Conservation (phyloP, 2,329 filamentous ascomycete species). For the Aureobasidium zeae region DNA sequence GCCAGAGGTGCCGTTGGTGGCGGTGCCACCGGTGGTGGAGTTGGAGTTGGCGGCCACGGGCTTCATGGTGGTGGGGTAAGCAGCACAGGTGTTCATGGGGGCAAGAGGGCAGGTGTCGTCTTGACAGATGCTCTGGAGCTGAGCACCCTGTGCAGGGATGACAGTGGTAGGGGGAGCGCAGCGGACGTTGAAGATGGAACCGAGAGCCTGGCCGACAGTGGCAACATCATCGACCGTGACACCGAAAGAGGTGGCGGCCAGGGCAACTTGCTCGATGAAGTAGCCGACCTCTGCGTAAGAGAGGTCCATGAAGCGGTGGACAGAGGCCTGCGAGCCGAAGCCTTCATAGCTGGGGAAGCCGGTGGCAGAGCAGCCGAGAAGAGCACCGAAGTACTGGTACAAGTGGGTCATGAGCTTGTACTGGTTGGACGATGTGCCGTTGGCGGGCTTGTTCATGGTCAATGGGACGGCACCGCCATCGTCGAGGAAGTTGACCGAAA, state of each 20-base stretch:
- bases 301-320: constrained; percentile 51
- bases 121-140: constrained; percentile 50
- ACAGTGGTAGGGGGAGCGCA: constrained; percentile 42
- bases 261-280: constrained; percentile 51
- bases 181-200: constrained; percentile 42
- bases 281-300: constrained; percentile 44
- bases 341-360: constrained; percentile 45
- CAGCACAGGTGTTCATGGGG: constrained; percentile 37
- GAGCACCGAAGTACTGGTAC: constrained; percentile 52
- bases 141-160: constrained; percentile 37
- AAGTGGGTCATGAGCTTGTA: constrained; percentile 51
- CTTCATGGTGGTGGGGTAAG: constrained; percentile 31
- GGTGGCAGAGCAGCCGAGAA: constrained; percentile 47
- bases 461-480: constrained; percentile 49
- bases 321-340: constrained; percentile 40
- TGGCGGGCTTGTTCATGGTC: constrained; percentile 47
- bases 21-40: neutral
- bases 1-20: constrained; percentile 8
- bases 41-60: constrained; percentile 16
- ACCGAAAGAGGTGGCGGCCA: constrained; percentile 50
- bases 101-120: constrained; percentile 42
- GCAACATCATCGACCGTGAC: constrained; percentile 46
- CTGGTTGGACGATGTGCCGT: constrained; percentile 44
- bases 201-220: constrained; percentile 42
- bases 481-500: constrained; percentile 52